These are phyloP conservation scores for Aspergillus neotritici DNA, from an alignment of 2,329 filamentous ascomycete genomes.

Conservation along the genomic window DNA sequence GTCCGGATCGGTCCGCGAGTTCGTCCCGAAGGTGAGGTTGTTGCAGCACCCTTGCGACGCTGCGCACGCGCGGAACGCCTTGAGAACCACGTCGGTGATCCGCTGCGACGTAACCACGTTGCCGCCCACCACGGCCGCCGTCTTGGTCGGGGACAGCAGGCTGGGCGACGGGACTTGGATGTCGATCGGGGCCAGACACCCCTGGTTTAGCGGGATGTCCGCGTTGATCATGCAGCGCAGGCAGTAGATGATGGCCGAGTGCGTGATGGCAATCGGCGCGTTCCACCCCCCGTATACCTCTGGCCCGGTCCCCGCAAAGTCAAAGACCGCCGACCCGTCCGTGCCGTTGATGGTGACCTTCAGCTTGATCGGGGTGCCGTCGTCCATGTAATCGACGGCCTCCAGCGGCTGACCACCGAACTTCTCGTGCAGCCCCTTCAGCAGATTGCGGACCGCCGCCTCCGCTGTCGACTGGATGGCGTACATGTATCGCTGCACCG, in stretches of 20 bases:
- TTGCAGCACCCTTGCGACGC: slow-evolving; percentile 77
- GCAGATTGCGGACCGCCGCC: slow-evolving; percentile 64
- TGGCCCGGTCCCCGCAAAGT: slow-evolving; percentile 71
- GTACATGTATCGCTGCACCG: slow-evolving; percentile 78
- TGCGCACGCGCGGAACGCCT: slow-evolving; percentile 72
- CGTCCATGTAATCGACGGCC: slow-evolving; percentile 80
- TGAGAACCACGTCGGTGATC: slow-evolving; percentile 76
- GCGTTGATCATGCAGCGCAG: slow-evolving; percentile 72
- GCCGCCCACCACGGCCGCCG: slow-evolving; percentile 74
- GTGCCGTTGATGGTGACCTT: slow-evolving; percentile 68
- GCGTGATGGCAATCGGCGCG: slow-evolving; percentile 74
- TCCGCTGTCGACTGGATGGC: slow-evolving; percentile 79
- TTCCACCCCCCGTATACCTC: slow-evolving; percentile 79
- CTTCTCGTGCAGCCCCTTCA: slow-evolving; percentile 64
- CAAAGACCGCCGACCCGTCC: slow-evolving; percentile 70
- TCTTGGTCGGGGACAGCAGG: slow-evolving; percentile 69
- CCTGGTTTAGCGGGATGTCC: slow-evolving; percentile 82
- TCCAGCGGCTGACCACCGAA: slow-evolving; percentile 66
- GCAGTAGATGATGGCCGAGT: slow-evolving; percentile 80
- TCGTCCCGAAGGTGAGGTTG: slow-evolving; percentile 72
- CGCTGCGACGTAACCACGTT: slow-evolving; percentile 76
- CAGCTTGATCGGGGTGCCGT: slow-evolving; percentile 71
- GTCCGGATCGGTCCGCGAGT: slow-evolving; percentile 60
- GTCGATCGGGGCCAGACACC: slow-evolving; percentile 70
- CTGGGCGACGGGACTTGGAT: slow-evolving; percentile 64